Conservation (phyloP, 805 yeast genomes). For the Limtongozyma cylindracea region DNA sequence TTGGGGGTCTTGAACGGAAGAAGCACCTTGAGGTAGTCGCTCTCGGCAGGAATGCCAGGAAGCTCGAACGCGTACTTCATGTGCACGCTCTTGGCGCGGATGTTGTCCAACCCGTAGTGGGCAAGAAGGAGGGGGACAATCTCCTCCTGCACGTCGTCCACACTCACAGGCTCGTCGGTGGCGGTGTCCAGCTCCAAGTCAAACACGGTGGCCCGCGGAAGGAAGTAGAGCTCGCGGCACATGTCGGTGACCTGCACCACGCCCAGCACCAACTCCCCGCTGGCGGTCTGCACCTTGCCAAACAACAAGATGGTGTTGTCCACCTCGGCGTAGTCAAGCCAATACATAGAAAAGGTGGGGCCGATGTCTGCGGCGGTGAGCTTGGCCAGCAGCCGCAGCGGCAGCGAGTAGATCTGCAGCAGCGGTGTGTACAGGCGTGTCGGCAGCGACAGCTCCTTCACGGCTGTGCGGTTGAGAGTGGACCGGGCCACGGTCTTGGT, state of each 20-base stretch:
- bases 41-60: slow-evolving; percentile 50
- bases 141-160: slow-evolving; percentile 58
- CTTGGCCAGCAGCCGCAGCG: no score
- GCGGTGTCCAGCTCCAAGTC: slow-evolving; percentile 14
- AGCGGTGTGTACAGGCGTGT: no score
- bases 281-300: slow-evolving; percentile 49
- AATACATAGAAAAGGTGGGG: slow-evolving; percentile 24
- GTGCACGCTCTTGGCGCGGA: slow-evolving; percentile 44
- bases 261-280: slow-evolving; percentile 38
- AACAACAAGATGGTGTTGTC: slow-evolving; percentile 44
- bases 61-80: slow-evolving; percentile 81
- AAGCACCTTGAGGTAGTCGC: slow-evolving; percentile 57
- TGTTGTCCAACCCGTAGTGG: slow-evolving; percentile 29
- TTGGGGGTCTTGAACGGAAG: slow-evolving; percentile 51
- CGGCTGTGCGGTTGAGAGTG: no score
- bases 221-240: slow-evolving; percentile 45
- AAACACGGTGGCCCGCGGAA: slow-evolving; percentile 29
- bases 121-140: slow-evolving; percentile 38
- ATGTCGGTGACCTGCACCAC: slow-evolving; percentile 54
- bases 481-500: no score
- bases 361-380: no score
- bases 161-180: slow-evolving; percentile 9
- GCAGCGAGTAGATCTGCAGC: no score
- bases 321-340: slow-evolving; percentile 76
- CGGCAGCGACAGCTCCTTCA: no score